Percentiles rank a stretch among this genome's conserved stretches.
These are phyloP conservation scores for Tricholoma hemisulphureum DNA, from an alignment of 768 basidiomycete genomes.

Conservation along the genomic window DNA sequence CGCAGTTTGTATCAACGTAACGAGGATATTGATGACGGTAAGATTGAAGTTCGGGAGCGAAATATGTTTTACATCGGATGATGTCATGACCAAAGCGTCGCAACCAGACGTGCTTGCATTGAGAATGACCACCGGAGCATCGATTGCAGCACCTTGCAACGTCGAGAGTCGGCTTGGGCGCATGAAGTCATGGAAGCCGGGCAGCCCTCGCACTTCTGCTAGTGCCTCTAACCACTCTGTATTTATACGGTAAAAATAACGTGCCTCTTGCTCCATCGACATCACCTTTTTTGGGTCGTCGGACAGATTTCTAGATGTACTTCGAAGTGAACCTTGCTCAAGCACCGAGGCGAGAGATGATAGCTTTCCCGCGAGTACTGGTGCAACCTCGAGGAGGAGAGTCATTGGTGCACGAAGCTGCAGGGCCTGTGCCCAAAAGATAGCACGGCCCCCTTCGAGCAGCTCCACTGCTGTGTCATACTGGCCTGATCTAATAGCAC, in stretches of 20 bases:
- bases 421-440: neutral
- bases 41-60: neutral
- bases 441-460: neutral
- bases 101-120: conserved; percentile 1
- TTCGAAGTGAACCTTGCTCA: neutral
- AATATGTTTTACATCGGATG: neutral
- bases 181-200: neutral
- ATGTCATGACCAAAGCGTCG: neutral
- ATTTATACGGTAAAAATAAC: neutral
- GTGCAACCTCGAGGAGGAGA: neutral
- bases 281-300: neutral
- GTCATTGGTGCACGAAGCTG: neutral
- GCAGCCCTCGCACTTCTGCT: neutral
- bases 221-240: neutral
- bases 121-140: neutral
- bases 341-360: neutral
- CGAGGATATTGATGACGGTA: neutral
- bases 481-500: neutral
- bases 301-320: neutral
- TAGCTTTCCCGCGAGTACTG: neutral
- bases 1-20: neutral
- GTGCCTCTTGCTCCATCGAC: neutral
- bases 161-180: neutral
- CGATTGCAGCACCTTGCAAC: neutral
- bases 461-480: neutral